Percentiles rank a stretch among this genome's conserved stretches.
Conservation (phyloP, 208 protist species). For the Leishmania amazonensis region DNA sequence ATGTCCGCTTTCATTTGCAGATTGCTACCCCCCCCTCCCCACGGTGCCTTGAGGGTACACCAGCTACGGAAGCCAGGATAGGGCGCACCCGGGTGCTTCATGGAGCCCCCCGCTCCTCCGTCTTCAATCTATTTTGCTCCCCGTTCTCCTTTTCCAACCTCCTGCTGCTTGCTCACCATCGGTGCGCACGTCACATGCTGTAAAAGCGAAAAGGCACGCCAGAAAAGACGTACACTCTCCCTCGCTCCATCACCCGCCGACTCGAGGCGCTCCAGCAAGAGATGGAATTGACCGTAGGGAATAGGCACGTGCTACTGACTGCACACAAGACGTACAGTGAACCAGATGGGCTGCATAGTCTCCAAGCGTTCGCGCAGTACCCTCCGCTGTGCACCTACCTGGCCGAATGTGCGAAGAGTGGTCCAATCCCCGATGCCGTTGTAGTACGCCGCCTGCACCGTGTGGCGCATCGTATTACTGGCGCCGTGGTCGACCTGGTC, state of each 20-base stretch:
- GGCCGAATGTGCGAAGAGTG: conserved; percentile 26
- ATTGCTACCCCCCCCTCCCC: background rate
- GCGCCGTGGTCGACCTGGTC: conserved; percentile 59
- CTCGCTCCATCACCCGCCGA: background rate
- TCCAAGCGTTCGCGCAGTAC: conserved; percentile 53
- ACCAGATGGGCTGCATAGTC: conserved; percentile 30
- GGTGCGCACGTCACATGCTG: background rate
- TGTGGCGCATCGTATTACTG: conserved; percentile 65
- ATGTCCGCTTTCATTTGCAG: background rate
- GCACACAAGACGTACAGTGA: conserved; percentile 75
- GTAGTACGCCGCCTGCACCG: conserved; percentile 52
- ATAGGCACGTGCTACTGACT: conserved; percentile 46
- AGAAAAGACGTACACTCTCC: background rate
- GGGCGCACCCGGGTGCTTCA: background rate
- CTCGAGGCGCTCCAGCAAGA: background rate
- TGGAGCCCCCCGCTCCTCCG: background rate
- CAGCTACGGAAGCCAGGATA: background rate
- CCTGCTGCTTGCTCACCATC: background rate
- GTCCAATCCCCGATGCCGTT: conserved; percentile 50
- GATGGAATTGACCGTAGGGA: conserved; percentile 66
- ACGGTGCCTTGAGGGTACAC: background rate
- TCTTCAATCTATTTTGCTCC: background rate
- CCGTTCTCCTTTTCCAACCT: background rate
- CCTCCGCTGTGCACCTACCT: conserved; percentile 54
- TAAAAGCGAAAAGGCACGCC: background rate